Base-by-base conservation (phyloP, 495 filamentous ascomycete species). In the Talaromyces adpressus region DNA sequence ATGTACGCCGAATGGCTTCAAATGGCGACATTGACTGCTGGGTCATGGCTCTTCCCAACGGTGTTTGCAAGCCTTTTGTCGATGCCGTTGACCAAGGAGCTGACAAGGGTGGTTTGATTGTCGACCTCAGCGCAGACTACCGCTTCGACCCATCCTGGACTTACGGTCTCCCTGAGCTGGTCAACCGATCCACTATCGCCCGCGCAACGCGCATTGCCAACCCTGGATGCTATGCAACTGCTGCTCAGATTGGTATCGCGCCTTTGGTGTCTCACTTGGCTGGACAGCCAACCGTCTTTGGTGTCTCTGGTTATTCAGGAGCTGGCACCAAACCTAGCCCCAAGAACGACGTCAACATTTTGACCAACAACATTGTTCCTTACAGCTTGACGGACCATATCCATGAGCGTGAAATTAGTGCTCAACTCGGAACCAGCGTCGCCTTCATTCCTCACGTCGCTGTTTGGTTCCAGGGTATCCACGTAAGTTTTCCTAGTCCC, bases 21-120 rank as follows among this genome's bases (percentile, higher is more conserved):
- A 88, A 89, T 51, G 89, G 89, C n/a, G 89, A 94, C 60, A 91
- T 98, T 61, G 94, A 98, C 79, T 95, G 92, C 78, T 98, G 92
- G 92, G 91, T 98, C 36, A 96, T 98, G 92, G 94, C 94, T 41
- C 84, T 98, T 29, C 94, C 94, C 12, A 98, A 98, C 69, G 94
- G 94, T 57, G 92, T 98, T 62, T 97, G 92, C 83, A 91, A 93
- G 78, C 94, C 94, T 2, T 98, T 90, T 69, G 91, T 98, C 14
- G 92, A 98, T 65, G 93, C 94, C 29, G 85, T 98, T 54, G 84
- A 93, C 69, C 85, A 89, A 73, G 85, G 84, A 39, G 83, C 85
- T 59, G 80, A 83, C 64, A 82, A 86, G 64, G 87, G 89, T 67
- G 91, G 89, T 66, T 80, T 97, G 34, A 91, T 98, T 67, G 82